A percentile compares a stretch with the other conserved stretches of the same genome.
These are phyloP conservation scores for Capsella bursapastoris DNA, from an alignment of 345 rosid genomes.

Conservation along the genomic window DNA sequence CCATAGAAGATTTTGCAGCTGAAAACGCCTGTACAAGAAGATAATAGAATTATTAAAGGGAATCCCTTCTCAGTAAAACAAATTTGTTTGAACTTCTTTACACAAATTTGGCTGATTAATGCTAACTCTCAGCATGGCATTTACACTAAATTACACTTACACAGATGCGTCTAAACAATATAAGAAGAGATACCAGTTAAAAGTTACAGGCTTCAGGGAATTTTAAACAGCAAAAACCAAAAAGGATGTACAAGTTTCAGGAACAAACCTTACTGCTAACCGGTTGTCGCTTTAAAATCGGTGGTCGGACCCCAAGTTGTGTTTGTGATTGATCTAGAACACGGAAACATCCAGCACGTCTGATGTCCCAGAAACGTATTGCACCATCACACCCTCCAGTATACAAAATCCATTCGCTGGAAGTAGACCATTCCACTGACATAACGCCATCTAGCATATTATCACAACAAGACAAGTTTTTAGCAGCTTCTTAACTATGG, in stretches of 20 bases:
- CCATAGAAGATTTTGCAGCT: constrained; percentile 51
- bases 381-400: constrained; percentile 99
- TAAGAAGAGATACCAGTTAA: constrained; percentile 9
- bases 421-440: constrained; percentile 95
- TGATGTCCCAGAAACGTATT: constrained; percentile 95
- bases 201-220: constrained; percentile 1
- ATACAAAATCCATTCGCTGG: constrained; percentile 89
- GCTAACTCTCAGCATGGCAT: neutral
- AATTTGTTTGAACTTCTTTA: no score
- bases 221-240: constrained; percentile 8
- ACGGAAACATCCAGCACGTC: constrained; percentile 90
- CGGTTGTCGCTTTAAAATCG: constrained; percentile 54
- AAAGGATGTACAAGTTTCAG: constrained; percentile 16
- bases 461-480: constrained; percentile 29
- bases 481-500: neutral
- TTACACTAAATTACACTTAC: neutral
- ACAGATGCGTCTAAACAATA: constrained; percentile 15
- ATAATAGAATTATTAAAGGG: constrained; percentile 17
- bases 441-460: constrained; percentile 78
- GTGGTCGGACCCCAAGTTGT: constrained; percentile 86
- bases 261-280: constrained; percentile 59
- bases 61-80: constrained; percentile 12
- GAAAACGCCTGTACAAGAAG: constrained; percentile 52
- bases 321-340: constrained; percentile 85
- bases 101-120: no score